Base-by-base conservation (phyloP, 2,329 filamentous ascomycete genomes). In the Aureobasidium zeae region DNA sequence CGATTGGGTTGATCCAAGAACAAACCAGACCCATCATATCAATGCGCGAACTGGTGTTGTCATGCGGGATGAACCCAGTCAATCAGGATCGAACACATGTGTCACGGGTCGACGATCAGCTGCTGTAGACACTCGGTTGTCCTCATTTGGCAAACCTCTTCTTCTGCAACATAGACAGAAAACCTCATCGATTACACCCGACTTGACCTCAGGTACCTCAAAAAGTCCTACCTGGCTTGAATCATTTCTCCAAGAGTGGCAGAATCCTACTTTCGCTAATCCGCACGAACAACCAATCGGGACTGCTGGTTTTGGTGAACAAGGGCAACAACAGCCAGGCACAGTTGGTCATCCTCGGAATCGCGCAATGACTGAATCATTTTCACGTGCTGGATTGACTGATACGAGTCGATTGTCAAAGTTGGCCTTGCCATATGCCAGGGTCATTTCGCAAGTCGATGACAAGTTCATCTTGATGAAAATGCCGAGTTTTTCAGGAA, bases 391-490 rank as follows among this genome's bases (percentile, higher is more conserved):
- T 11, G 48, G 44, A 13, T 17, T 17, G 5, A 43, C 21, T n/a
- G 34, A 36, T 13, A 51, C 48, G 0, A 61, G 53, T 12, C 61
- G 56, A 45, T 50, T 95, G 1, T 83, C 79, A 1, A 84, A 79
- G 51, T 55, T 66, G 4, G 72, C 71, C 0, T 65, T 95, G 7
- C 57, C 61, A 2, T 57, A 63, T 6, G 83, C 84, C 0, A 64
- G 74, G 36, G 68, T 94, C 0, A 73, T 98, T 30, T 72, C 79
- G 0, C 91, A 98, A 56, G 81, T 98, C 1, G 89, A 96, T 58
- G 71, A 68, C 11, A 98, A 98, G 59, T 98, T 94, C 57, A 82
- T 98, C 12, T 64, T 98, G 1, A 69, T 79, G 16, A 81, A 76
- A 49, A 64, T 85, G 37, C 58, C 51, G 10, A 39, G 26, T 28